phyloP scores from a whole-genome alignment of 2,329 filamentous ascomycete genomes.

The Thermomyces lanuginosus region DNA sequence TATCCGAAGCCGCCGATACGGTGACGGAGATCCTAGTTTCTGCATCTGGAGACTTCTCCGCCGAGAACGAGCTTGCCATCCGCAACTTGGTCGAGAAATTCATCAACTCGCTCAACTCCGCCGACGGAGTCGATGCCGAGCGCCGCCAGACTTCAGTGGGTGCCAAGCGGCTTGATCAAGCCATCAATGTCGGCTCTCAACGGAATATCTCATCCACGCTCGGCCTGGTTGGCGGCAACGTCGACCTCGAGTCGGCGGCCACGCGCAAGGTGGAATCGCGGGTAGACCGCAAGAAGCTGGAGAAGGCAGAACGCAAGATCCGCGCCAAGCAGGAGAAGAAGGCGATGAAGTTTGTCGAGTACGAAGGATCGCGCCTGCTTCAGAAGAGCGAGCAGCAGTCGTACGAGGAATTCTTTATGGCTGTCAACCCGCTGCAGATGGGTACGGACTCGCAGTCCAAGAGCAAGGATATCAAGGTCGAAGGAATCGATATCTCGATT shows the following conservation, averaged over 20 bases:
- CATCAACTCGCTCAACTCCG: constrained; percentile 61
- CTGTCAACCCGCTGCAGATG: constrained; percentile 88
- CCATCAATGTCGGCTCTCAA: constrained; percentile 84
- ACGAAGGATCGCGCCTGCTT: constrained; percentile 82
- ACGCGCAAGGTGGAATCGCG: constrained; percentile 89
- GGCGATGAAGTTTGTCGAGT: constrained; percentile 93
- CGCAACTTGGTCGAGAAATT: constrained; percentile 76
- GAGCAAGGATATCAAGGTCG: constrained; percentile 98
- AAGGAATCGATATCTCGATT: constrained; percentile 89
- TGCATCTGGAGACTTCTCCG: constrained; percentile 68
- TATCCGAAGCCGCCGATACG: constrained; percentile 66
- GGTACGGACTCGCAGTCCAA: constrained; percentile 56
- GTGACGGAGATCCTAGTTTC: constrained; percentile 84
- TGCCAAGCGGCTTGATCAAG: constrained; percentile 77
- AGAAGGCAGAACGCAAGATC: constrained; percentile 96
- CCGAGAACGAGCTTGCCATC: constrained; percentile 59
- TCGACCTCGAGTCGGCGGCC: constrained; percentile 90
- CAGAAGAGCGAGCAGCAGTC: constrained; percentile 69
- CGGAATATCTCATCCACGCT: constrained; percentile 92
- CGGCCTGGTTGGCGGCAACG: constrained; percentile 63
- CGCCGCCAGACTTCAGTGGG: constrained; percentile 54
- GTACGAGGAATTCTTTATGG: constrained; percentile 99
- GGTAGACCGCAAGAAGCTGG: constrained; percentile 95
- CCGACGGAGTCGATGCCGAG: constrained; percentile 52
- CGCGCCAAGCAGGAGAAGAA: constrained; percentile 98